Conservation (phyloP, 2,329 filamentous ascomycete genomes). For the Curvularia lunata region DNA sequence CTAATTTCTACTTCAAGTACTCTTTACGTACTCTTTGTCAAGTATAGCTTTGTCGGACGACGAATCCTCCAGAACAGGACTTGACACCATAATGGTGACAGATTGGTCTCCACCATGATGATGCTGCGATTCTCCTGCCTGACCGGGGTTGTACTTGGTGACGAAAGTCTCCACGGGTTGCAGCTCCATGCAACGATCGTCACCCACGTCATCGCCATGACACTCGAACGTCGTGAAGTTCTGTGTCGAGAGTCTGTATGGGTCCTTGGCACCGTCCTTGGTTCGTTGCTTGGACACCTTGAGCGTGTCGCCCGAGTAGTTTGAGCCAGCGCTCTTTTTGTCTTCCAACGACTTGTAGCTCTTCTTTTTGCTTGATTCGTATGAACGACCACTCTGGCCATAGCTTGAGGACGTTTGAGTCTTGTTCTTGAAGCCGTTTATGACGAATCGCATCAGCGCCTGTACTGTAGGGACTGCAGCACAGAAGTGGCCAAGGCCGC, state of each 20-base stretch:
- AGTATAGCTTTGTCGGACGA: background rate
- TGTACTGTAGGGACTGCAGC: slow-evolving; percentile 7
- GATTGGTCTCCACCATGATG: background rate
- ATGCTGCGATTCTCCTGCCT: background rate
- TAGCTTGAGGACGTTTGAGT: slow-evolving; percentile 1
- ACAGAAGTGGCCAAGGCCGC: slow-evolving; percentile 8
- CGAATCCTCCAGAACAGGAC: background rate
- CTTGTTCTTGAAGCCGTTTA: slow-evolving; percentile 4
- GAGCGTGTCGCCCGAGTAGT: background rate
- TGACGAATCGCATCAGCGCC: slow-evolving; percentile 4
- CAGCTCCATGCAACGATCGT: background rate
- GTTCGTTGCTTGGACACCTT: background rate
- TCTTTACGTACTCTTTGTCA: background rate
- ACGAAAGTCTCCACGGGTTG: background rate
- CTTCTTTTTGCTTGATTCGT: slow-evolving; percentile 5
- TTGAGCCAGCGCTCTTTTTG: slow-evolving; percentile 4
- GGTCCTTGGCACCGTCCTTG: background rate
- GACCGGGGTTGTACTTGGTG: background rate
- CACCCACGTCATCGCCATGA: background rate
- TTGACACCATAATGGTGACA: background rate
- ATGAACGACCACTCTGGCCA: background rate
- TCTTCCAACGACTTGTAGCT: slow-evolving; percentile 7
- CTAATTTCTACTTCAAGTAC: background rate
- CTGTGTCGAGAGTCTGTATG: background rate
- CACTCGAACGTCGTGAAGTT: background rate